A percentile compares a stretch with the other conserved stretches of the same genome.
Conservation (phyloP, 192 early-diverging fungal genomes). For the Umbelopsis ramanniana region DNA sequence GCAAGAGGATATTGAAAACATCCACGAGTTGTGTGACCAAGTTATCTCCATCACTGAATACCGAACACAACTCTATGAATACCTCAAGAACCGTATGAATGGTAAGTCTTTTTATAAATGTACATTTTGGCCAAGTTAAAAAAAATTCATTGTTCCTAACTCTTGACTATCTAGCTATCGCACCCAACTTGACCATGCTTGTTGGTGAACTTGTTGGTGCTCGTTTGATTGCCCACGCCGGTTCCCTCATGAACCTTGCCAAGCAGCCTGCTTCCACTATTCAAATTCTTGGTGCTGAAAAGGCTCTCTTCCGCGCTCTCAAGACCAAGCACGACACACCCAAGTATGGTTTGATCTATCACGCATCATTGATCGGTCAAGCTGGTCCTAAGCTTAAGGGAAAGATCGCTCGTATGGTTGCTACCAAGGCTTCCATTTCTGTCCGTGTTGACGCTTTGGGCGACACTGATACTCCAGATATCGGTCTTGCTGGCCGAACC, state of each 20-base stretch:
- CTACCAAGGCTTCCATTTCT: slow-evolving; percentile 89
- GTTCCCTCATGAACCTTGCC: slow-evolving; percentile 93
- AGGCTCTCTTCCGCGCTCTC: slow-evolving; percentile 99
- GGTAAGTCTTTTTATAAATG: slow-evolving; percentile 9
- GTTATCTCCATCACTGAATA: slow-evolving; percentile 96
- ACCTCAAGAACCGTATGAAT: slow-evolving; percentile 97
- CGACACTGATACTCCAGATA: slow-evolving; percentile 75
- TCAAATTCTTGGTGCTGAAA: slow-evolving; percentile 99
- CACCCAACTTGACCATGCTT: slow-evolving; percentile 88
- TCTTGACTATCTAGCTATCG: slow-evolving; percentile 59
- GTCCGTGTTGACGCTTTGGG: slow-evolving; percentile 93
- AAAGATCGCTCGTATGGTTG: slow-evolving; percentile 94
- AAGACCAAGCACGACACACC: slow-evolving; percentile 99
- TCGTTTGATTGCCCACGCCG: slow-evolving; percentile 96
- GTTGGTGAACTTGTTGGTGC: slow-evolving; percentile 99
- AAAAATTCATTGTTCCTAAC: background rate
- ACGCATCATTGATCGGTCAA: slow-evolving; percentile 96
- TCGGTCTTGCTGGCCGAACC: slow-evolving; percentile 85
- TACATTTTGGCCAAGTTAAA: too few relatives aligned
- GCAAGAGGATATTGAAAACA: slow-evolving; percentile 97
- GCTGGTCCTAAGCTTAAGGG: slow-evolving; percentile 96
- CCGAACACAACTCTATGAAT: slow-evolving; percentile 93
- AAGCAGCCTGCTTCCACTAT: slow-evolving; percentile 99
- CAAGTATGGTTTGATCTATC: slow-evolving; percentile 98
- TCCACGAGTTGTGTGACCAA: slow-evolving; percentile 92